Evolutionary conservation across 495 filamentous ascomycete genomes (phyloP), one percentile per base, ranked within the genome.

Genomic region (Xylaria intraflava): DNA sequence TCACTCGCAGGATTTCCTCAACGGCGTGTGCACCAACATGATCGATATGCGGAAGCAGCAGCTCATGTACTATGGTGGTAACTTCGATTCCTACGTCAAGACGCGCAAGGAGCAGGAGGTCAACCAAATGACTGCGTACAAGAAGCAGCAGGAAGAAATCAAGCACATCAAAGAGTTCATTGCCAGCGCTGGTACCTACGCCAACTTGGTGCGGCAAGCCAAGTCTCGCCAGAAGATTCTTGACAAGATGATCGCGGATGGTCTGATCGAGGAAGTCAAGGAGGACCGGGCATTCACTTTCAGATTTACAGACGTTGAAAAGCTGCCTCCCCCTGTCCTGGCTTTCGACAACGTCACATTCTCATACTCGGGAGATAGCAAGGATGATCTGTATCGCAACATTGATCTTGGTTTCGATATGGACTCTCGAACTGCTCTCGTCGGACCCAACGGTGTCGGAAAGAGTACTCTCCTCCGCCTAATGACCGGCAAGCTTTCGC

Each of bases 111-210:
- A 99, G 66, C 88, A 97, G 73, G 93, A 99, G 75, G 84, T 82
- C 69, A 99, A 99, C 78, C 94, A 99, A 78, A 85, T 83, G 82
- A 99, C 96, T 77, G 92, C 94, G 42, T 99, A 99, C 79, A 77
- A 84, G 68, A 99, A 99, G 79, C 93, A 99, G 67, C 93, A 99
- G 68, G 93, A 99, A 53, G 93, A 99, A 80, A 99, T 99, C 66
- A 76, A 83, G 58, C 93, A 99, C 77, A 99, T 99, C 83, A 99
- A 99, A 82, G 95, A 96, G 76, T 99, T 99, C 81, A 99, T 99
- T 69, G 93, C 93, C 60, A 96, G 92, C 45, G 93, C 94, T 48
- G 93, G 93, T 90, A 99, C 93, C 55, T 99, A 99, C 68, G 93
- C 93, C 80, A 99, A 99, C 78, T 82, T 99, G 73, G 93, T 99